phyloP scores from a whole-genome alignment of 768 basidiomycete species.

The Clitopilus hobsonii region DNA sequence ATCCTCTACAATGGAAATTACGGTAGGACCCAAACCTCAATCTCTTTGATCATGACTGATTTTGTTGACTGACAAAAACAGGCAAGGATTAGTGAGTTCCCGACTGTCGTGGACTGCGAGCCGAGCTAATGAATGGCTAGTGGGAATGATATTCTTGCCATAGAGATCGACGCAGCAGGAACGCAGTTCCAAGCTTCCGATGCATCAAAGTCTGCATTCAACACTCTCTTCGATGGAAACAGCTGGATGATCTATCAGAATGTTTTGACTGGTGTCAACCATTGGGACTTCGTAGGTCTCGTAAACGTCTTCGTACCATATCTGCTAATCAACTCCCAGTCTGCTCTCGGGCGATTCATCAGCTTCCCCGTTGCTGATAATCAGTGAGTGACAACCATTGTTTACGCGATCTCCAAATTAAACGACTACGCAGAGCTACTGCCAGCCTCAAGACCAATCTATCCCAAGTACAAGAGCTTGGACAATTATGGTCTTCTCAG shows the following conservation, averaged over 20 bases:
- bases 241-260: constrained; percentile 72
- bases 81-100: constrained; percentile 39
- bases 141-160: constrained; percentile 56
- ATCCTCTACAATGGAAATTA: constrained; percentile 75
- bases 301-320: constrained; percentile 17
- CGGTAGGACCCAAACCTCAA: constrained; percentile 25
- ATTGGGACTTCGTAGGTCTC: constrained; percentile 62
- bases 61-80: constrained; percentile 11
- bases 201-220: constrained; percentile 42
- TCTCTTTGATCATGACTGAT: neutral
- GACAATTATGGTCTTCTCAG: constrained; percentile 32
- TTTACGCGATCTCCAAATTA: neutral
- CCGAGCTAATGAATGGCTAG: constrained; percentile 20
- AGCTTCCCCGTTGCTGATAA: constrained; percentile 47
- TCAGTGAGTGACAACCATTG: constrained; percentile 19
- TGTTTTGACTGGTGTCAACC: constrained; percentile 46
- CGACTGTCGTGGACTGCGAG: neutral
- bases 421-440: constrained; percentile 26
- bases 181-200: constrained; percentile 50
- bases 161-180: constrained; percentile 56
- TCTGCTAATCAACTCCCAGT: constrained; percentile 30
- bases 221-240: constrained; percentile 51
- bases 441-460: constrained; percentile 38
- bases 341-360: constrained; percentile 60
- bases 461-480: constrained; percentile 32